Evolutionary conservation across 129 eudicot genomes (phyloP), one percentile per base, ranked within the genome.

Genomic region (Helianthus tuberosus): DNA sequence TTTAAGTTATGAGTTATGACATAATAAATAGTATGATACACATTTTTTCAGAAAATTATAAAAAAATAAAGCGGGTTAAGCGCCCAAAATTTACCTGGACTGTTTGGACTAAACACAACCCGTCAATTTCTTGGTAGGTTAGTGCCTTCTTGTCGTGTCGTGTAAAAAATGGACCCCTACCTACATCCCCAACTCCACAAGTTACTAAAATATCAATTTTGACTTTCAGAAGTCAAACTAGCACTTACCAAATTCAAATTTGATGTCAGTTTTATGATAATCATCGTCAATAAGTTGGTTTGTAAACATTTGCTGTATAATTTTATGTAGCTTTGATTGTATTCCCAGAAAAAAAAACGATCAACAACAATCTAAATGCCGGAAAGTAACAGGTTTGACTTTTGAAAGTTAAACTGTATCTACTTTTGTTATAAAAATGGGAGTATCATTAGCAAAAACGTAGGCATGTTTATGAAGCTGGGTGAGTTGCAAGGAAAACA

Each of bases 401-500:
- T 53, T 35, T 70, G 16, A 70, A 52, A 69, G 63, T 51, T 35
- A 25, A 66, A 12, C 27, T 6, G 4, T 23, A 55, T 27, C 47
- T 13, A 38, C 1, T n/a, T 68, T 8, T 32, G 39, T 46, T 43
- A 44, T 1, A n/a, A 32, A 50, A 47, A 38, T 38, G 43, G 6
- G 43, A 38, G 43, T 38, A 3, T 38, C 43, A 3, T 38, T 3
- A 38, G 43, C 43, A 38, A 6, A 38, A 38, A 38, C 5, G 43
- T 38, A 38, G 6, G 43, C 43, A 38, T 38, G 43, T 38, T 38
- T 38, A 38, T 9, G 55, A 20, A 68, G 44, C 46, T 3, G 6
- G 48, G 72, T 25, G 46, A 68, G n/a, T 59, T 48, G n/a, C 32
- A 15, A 32, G 11, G 36, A 12, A 57, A 57, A 57, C 63, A 57